Evolutionary conservation across 2,329 filamentous ascomycete species (phyloP).

Genomic region (Epichloe coenophiala): DNA sequence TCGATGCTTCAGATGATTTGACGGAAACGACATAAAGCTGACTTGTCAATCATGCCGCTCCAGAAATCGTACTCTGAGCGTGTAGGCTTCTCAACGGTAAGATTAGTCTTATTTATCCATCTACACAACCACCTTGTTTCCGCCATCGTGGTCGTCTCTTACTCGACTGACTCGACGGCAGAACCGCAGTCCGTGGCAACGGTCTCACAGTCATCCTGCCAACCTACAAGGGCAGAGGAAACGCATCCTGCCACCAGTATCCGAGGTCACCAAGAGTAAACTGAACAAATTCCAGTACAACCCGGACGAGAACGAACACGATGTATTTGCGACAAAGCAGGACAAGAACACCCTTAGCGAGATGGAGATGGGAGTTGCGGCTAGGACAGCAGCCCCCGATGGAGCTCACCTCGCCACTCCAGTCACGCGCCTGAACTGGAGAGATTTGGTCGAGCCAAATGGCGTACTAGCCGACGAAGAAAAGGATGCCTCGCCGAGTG

Average conservation of each 20-base stretch:
- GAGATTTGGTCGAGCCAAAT: constrained; percentile 39
- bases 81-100: constrained; percentile 20
- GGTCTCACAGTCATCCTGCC: constrained; percentile 38
- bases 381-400: background rate
- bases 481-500: constrained; percentile 41
- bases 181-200: constrained; percentile 36
- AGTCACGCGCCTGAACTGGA: constrained; percentile 39
- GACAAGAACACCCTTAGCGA: constrained; percentile 1
- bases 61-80: constrained; percentile 29
- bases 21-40: constrained; percentile 3
- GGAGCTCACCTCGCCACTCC: constrained; percentile 25
- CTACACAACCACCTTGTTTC: background rate
- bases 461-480: constrained; percentile 28
- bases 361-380: constrained; percentile 12
- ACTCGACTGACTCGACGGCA: constrained; percentile 9
- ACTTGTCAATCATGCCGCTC: constrained; percentile 20
- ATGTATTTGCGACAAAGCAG: constrained; percentile 6
- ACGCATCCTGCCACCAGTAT: constrained; percentile 34
- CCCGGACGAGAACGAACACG: constrained; percentile 9
- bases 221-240: constrained; percentile 21
- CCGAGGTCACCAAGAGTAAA: constrained; percentile 46
- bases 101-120: background rate
- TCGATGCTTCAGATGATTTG: constrained; percentile 5
- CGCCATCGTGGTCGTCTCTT: no score
- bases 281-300: constrained; percentile 41